Conservation (phyloP, 1,284 basidiomycete genomes). For the Apiotrichum montevideense region DNA sequence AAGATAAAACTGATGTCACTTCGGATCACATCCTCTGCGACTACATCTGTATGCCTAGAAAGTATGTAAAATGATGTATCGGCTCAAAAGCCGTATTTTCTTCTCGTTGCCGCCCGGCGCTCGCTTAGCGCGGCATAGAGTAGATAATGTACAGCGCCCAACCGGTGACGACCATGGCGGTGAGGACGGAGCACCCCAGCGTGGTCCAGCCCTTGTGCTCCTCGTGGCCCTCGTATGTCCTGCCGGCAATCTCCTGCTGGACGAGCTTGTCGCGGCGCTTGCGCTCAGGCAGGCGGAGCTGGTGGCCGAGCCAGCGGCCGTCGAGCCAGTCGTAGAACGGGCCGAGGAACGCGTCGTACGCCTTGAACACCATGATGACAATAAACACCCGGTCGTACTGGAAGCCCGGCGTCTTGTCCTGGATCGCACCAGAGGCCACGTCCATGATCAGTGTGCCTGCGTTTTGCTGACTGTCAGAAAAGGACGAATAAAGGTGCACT, state of each 20-base stretch:
- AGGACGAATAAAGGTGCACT: not conserved
- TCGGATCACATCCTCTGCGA: too few species aligned
- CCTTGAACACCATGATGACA: conserved; percentile 48
- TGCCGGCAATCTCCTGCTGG: not conserved
- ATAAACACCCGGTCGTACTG: conserved; percentile 45
- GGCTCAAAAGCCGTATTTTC: too few species aligned
- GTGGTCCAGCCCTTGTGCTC: not conserved
- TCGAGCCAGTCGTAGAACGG: conserved; percentile 41
- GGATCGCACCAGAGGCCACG: conserved; percentile 46
- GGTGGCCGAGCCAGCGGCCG: conserved; percentile 35
- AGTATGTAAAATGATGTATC: too few species aligned
- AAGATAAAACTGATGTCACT: too few species aligned
- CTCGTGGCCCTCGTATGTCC: not conserved
- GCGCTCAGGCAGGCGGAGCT: conserved; percentile 35
- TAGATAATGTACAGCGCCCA: conserved; percentile 11
- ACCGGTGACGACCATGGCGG: conserved; percentile 4
- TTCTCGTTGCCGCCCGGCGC: too few species aligned
- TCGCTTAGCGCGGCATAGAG: conserved; percentile 2
- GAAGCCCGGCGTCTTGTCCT: conserved; percentile 37
- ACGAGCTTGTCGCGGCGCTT: conserved; percentile 6
- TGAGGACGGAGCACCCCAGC: not conserved
- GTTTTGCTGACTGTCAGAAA: not conserved
- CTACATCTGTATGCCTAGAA: too few species aligned
- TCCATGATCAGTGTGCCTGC: conserved; percentile 34
- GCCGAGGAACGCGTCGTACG: conserved; percentile 41